These are phyloP conservation scores for Chaetoceros muelleri DNA, from an alignment of 108 stramenopile species.

Conservation along the genomic window DNA sequence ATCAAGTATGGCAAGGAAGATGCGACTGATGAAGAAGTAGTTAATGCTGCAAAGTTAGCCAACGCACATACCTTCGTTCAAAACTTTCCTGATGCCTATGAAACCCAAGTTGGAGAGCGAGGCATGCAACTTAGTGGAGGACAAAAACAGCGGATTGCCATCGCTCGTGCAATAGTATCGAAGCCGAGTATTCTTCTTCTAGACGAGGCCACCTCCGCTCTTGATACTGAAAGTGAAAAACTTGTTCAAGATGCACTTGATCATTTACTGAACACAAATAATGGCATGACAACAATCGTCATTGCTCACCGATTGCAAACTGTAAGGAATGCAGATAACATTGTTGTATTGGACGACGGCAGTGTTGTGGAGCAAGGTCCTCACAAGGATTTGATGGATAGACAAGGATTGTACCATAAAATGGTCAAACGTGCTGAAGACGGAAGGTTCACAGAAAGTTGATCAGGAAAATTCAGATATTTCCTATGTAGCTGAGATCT, in stretches of 20 bases:
- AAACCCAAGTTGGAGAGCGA: slow-evolving; percentile 84
- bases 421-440: slow-evolving; percentile 23
- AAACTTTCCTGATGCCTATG: slow-evolving; percentile 71
- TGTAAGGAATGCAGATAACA: slow-evolving; percentile 71
- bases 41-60: slow-evolving; percentile 80
- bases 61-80: slow-evolving; percentile 86
- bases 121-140: slow-evolving; percentile 84
- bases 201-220: slow-evolving; percentile 80
- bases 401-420: slow-evolving; percentile 14
- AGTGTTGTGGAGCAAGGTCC: slow-evolving; percentile 60
- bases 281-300: slow-evolving; percentile 37
- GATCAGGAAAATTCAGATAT: neutral
- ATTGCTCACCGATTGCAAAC: slow-evolving; percentile 87
- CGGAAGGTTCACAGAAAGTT: neutral
- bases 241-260: slow-evolving; percentile 76
- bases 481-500: too few relatives aligned
- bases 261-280: slow-evolving; percentile 30
- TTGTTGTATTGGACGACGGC: slow-evolving; percentile 64
- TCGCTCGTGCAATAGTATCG: slow-evolving; percentile 75
- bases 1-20: slow-evolving; percentile 71
- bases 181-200: slow-evolving; percentile 71
- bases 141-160: slow-evolving; percentile 84
- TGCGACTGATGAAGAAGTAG: slow-evolving; percentile 52
- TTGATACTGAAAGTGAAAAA: slow-evolving; percentile 48
- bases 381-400: slow-evolving; percentile 66